A percentile compares a stretch with the other conserved stretches of the same genome.
phyloP scores from a whole-genome alignment of 371 early-diverging fungal species.

The Mortierella sp. region DNA sequence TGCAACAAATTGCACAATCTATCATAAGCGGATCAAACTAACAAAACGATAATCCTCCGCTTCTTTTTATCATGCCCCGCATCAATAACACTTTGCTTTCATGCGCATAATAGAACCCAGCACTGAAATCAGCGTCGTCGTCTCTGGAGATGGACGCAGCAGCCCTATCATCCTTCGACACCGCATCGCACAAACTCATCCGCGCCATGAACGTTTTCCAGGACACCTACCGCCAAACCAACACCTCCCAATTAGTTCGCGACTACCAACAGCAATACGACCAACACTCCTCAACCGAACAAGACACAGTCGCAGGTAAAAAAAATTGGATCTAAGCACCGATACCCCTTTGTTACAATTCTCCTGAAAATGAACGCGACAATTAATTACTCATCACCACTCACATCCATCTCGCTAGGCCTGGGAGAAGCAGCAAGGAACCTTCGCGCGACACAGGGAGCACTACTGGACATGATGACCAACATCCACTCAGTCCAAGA shows the following conservation, averaged over 20 bases:
- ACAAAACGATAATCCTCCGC: neutral
- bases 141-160: neutral
- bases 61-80: neutral
- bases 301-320: slow-evolving; percentile 22
- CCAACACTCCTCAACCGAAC: neutral
- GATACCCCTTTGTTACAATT: neutral
- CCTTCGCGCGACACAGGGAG: slow-evolving; percentile 1
- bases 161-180: neutral
- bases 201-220: slow-evolving; percentile 1
- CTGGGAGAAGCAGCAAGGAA: slow-evolving; percentile 12
- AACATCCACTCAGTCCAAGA: slow-evolving; percentile 4
- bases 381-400: neutral
- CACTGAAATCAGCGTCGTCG: neutral
- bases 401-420: neutral
- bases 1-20: neutral
- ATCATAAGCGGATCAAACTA: neutral
- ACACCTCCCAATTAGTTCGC: neutral
- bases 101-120: neutral
- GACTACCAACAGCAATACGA: neutral
- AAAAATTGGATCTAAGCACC: no score
- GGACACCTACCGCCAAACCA: neutral
- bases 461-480: slow-evolving; percentile 9
- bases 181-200: neutral
- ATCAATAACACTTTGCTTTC: no score
- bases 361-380: neutral